phyloP scores from a whole-genome alignment of 805 yeast genomes.

The Lipomyces sp. region DNA sequence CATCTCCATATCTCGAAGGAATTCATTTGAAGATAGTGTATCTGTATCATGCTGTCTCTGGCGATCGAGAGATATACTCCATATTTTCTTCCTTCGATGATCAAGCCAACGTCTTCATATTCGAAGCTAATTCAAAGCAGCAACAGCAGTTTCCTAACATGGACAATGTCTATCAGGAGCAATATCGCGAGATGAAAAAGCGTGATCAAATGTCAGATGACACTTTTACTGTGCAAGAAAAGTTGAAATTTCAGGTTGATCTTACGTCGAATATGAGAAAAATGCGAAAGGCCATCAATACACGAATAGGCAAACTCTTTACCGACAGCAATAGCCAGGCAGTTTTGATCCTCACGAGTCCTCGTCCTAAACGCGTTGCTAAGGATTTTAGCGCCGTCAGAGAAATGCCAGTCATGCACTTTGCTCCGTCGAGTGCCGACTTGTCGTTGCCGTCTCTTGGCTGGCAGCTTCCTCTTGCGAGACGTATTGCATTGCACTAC shows the following conservation, averaged over 20 bases:
- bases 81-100: constrained; percentile 61
- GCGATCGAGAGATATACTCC: constrained; percentile 71
- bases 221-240: constrained; percentile 51
- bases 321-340: constrained; percentile 19
- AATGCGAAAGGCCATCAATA: constrained; percentile 51
- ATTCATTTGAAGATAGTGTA: constrained; percentile 45
- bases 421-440: constrained; percentile 59
- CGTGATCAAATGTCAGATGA: constrained; percentile 27
- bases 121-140: constrained; percentile 68
- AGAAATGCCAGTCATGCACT: constrained; percentile 53
- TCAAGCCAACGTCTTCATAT: constrained; percentile 49
- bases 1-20: constrained; percentile 52
- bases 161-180: constrained; percentile 53
- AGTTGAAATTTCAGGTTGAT: constrained; percentile 52
- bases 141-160: constrained; percentile 56
- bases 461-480: constrained; percentile 71
- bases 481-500: constrained; percentile 64
- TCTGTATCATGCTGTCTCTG: constrained; percentile 64
- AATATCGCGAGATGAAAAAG: constrained; percentile 39
- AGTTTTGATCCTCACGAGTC: constrained; percentile 17
- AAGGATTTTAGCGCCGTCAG: constrained; percentile 47
- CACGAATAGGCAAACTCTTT: constrained; percentile 3
- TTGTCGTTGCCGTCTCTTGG: constrained; percentile 67
- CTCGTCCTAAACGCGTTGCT: constrained; percentile 40
- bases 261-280: constrained; percentile 55